These are phyloP conservation scores for Chaetomium tenue DNA, from an alignment of 495 filamentous ascomycete genomes.

Conservation along the genomic window DNA sequence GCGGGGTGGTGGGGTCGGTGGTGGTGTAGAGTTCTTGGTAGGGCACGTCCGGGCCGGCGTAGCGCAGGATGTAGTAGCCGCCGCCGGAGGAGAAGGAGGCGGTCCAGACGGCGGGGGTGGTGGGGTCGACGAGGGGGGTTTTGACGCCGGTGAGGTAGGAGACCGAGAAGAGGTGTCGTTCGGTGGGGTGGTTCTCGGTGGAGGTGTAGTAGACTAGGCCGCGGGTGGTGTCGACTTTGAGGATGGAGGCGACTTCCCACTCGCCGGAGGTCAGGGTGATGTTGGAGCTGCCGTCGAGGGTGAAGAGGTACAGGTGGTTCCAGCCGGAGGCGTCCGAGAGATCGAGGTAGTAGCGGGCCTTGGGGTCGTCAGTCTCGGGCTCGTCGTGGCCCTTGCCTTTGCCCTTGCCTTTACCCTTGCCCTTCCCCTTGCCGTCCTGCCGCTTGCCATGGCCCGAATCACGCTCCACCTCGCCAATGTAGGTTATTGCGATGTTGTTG, in stretches of 20 bases:
- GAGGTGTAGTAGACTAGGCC: slow-evolving; percentile 55
- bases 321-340: slow-evolving; percentile 56
- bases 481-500: slow-evolving; percentile 50
- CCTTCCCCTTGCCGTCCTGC: slow-evolving; percentile 7
- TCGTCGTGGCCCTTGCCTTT: slow-evolving; percentile 18
- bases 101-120: slow-evolving; percentile 48
- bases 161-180: slow-evolving; percentile 56
- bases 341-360: slow-evolving; percentile 51
- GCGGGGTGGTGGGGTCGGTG: slow-evolving; percentile 42
- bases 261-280: slow-evolving; percentile 53
- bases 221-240: slow-evolving; percentile 51
- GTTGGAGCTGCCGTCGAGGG: slow-evolving; percentile 45
- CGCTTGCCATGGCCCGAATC: slow-evolving; percentile 1
- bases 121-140: slow-evolving; percentile 53
- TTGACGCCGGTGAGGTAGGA: slow-evolving; percentile 45
- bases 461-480: slow-evolving; percentile 38
- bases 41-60: slow-evolving; percentile 55
- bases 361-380: slow-evolving; percentile 12
- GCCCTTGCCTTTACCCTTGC: slow-evolving; percentile 22
- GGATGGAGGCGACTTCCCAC: slow-evolving; percentile 54
- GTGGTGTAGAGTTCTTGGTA: slow-evolving; percentile 55
- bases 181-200: slow-evolving; percentile 54
- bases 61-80: slow-evolving; percentile 56
- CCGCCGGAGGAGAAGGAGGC: slow-evolving; percentile 55
- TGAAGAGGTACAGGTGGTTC: slow-evolving; percentile 56